phyloP scores from a whole-genome alignment of 768 basidiomycete genomes.

The Daedalea quercina region DNA sequence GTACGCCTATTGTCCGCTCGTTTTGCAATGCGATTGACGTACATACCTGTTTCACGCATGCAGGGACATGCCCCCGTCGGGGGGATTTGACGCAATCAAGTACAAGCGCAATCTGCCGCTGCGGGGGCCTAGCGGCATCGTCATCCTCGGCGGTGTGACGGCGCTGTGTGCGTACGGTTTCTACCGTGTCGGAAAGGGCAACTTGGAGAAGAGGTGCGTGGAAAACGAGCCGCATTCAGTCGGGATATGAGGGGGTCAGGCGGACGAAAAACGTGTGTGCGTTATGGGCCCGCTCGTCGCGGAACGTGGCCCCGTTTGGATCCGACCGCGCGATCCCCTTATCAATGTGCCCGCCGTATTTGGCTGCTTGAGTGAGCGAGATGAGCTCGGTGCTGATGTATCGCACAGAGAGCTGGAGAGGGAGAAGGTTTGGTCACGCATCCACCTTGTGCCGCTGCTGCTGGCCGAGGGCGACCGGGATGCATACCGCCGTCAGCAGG shows the following conservation, averaged over 20 bases:
- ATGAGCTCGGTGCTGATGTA: constrained; percentile 39
- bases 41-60: constrained; percentile 6
- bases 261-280: constrained; percentile 67
- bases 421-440: constrained; percentile 93
- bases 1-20: constrained; percentile 33
- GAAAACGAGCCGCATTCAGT: constrained; percentile 11
- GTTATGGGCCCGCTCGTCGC: constrained; percentile 49
- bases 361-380: constrained; percentile 19
- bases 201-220: constrained; percentile 86
- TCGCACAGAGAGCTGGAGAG: constrained; percentile 80
- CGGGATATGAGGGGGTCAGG: constrained; percentile 36
- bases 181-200: constrained; percentile 86
- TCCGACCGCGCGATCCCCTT: constrained; percentile 53
- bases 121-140: constrained; percentile 78
- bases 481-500: constrained; percentile 71
- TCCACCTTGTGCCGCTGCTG: constrained; percentile 87
- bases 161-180: constrained; percentile 87
- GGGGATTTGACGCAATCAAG: constrained; percentile 87
- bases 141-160: constrained; percentile 80
- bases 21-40: constrained; percentile 5
- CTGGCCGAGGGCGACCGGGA: constrained; percentile 94
- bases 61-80: constrained; percentile 94
- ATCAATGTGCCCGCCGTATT: constrained; percentile 29
- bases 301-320: constrained; percentile 63
- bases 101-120: constrained; percentile 96